Percentiles rank a stretch among this genome's conserved stretches.
Conservation (phyloP, 768 basidiomycete species). For the Lactarius akahatsu region DNA sequence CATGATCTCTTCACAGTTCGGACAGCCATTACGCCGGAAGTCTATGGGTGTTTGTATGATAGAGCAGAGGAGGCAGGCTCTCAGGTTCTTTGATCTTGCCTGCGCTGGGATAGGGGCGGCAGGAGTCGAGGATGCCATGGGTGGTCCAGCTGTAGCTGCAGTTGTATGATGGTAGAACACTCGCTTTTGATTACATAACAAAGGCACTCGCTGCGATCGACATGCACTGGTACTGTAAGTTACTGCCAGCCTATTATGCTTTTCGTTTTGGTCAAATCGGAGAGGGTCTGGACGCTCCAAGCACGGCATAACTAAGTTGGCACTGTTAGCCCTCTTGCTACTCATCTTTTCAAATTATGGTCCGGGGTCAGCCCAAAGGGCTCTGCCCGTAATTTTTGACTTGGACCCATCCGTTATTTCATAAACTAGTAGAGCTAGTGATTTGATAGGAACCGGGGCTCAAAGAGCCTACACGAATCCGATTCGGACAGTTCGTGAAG, state of each 20-base stretch:
- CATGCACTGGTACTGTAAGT: not conserved
- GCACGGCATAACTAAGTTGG: not conserved
- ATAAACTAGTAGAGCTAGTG: not conserved
- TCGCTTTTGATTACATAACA: conserved; percentile 7
- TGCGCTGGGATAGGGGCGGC: conserved; percentile 52
- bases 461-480: not conserved
- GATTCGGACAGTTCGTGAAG: not conserved
- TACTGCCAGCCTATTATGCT: not conserved
- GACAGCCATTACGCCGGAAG: conserved; percentile 85
- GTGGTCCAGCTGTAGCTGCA: not conserved
- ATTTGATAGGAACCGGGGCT: not conserved
- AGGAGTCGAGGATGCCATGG: conserved; percentile 17
- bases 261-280: not conserved
- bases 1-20: conserved; percentile 95
- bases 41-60: conserved; percentile 82
- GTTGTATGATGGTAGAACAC: not conserved
- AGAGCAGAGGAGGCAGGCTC: conserved; percentile 93
- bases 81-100: conserved; percentile 68
- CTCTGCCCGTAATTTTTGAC: not conserved
- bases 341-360: not conserved
- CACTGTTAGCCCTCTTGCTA: no score
- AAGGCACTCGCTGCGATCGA: not conserved
- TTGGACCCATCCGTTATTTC: not conserved
- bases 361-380: no score
- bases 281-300: not conserved